Percentiles rank a stretch among this genome's conserved stretches.
Conservation (phyloP, 805 yeast genomes). For the Yamadazyma laniorum region DNA sequence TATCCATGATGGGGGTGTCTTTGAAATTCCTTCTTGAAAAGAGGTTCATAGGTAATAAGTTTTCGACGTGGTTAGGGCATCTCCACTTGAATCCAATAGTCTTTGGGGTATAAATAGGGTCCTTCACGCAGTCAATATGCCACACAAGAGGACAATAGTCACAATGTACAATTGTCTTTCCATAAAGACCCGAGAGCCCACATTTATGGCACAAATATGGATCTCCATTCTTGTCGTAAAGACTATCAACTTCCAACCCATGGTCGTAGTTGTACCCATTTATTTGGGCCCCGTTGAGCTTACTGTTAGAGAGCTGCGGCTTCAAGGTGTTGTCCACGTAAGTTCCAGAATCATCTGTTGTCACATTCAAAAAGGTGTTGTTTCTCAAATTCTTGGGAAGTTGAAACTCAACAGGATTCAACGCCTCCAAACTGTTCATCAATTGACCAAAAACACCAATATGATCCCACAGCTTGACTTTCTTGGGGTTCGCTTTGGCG, state of each 20-base stretch:
- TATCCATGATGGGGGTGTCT: slow-evolving; percentile 53
- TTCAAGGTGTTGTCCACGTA: slow-evolving; percentile 53
- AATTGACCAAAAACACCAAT: slow-evolving; percentile 56
- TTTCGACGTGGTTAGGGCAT: slow-evolving; percentile 82
- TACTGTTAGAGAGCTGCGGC: slow-evolving; percentile 46
- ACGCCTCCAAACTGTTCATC: slow-evolving; percentile 63
- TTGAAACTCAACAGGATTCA: slow-evolving; percentile 39
- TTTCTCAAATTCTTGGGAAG: slow-evolving; percentile 72
- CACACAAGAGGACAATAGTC: slow-evolving; percentile 81
- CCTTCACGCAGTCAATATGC: slow-evolving; percentile 85
- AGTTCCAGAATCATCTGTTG: slow-evolving; percentile 66
- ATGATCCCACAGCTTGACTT: slow-evolving; percentile 23
- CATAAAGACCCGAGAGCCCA: slow-evolving; percentile 62
- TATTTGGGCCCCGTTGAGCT: slow-evolving; percentile 33
- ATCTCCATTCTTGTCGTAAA: slow-evolving; percentile 66
- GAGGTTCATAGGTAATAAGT: slow-evolving; percentile 40
- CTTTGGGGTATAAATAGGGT: slow-evolving; percentile 71
- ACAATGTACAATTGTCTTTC: slow-evolving; percentile 63
- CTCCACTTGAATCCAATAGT: slow-evolving; percentile 80
- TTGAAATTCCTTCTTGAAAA: slow-evolving; percentile 45
- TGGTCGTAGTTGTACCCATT: slow-evolving; percentile 41
- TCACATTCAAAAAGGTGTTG: slow-evolving; percentile 63
- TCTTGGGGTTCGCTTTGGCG: slow-evolving; percentile 36
- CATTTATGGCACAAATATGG: slow-evolving; percentile 76
- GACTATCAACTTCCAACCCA: slow-evolving; percentile 59